Conservation (phyloP, 1,139 yeast species). For the Zygoascus sp. region DNA sequence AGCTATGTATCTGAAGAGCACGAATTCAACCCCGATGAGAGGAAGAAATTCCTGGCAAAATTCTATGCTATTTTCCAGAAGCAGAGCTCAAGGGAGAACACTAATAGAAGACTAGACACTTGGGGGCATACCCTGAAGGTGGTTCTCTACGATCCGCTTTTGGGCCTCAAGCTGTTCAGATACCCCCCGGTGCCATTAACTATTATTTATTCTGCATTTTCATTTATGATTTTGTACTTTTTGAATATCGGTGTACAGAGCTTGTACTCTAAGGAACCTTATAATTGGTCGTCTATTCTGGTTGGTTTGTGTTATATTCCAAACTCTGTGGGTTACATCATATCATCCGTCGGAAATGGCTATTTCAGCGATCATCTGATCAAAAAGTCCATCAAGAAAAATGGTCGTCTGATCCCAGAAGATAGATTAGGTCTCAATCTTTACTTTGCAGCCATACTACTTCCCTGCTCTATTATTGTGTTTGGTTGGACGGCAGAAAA, state of each 20-base stretch:
- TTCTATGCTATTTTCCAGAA: background rate
- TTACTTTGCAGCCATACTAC: conserved; percentile 55
- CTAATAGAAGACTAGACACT: background rate
- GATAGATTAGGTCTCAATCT: conserved; percentile 75
- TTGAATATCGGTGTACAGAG: conserved; percentile 71
- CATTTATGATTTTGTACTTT: conserved; percentile 66
- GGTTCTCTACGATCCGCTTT: conserved; percentile 22
- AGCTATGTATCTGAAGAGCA: conserved; percentile 4
- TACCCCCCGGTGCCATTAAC: conserved; percentile 74
- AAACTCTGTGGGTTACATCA: conserved; percentile 69
- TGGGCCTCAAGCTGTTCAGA: conserved; percentile 25
- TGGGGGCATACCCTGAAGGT: background rate
- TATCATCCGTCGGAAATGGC: conserved; percentile 75
- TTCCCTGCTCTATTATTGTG: conserved; percentile 63
- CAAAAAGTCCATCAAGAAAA: conserved; percentile 48
- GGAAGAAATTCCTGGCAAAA: conserved; percentile 5
- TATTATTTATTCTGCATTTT: conserved; percentile 58
- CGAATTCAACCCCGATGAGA: background rate
- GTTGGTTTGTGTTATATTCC: conserved; percentile 80
- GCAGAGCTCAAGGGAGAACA: background rate
- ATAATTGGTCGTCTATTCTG: conserved; percentile 59
- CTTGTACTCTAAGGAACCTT: conserved; percentile 60
- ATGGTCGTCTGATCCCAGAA: conserved; percentile 72
- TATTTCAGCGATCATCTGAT: conserved; percentile 68
- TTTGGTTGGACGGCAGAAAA: conserved; percentile 79